Evolutionary conservation across 345 rosid species (phyloP).

Genomic region (Aquilaria malaccensis): DNA sequence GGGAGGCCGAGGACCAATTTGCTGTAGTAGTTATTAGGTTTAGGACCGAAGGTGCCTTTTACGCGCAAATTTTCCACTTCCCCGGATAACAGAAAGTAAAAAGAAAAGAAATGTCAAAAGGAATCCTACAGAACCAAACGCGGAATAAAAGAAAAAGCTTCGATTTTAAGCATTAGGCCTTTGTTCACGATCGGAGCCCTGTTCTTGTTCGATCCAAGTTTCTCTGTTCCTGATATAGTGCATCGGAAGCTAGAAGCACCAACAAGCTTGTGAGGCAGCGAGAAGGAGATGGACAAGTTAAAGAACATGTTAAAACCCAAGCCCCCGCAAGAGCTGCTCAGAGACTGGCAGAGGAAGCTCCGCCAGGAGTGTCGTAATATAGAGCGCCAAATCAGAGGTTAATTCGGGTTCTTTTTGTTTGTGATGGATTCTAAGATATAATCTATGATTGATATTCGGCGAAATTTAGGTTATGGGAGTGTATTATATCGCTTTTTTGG

Average conservation of each 20-base stretch:
- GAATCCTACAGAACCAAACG: neutral
- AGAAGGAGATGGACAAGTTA: conserved; percentile 23
- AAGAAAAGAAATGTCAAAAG: no score
- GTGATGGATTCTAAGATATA: neutral
- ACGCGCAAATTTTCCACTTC: no score
- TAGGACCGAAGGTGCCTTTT: no score
- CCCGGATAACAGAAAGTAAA: no score
- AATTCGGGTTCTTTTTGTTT: conserved; percentile 2
- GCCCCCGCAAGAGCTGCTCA: conserved; percentile 29
- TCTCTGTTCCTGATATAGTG: no score
- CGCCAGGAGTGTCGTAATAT: conserved; percentile 38
- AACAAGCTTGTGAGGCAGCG: neutral
- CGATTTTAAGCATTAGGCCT: conserved; percentile 12
- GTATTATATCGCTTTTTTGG: neutral
- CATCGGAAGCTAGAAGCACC: neutral
- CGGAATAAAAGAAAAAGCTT: conserved; percentile 13
- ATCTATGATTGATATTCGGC: neutral
- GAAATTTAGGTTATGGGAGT: neutral
- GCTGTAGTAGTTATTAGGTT: no score
- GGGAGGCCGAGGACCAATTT: no score
- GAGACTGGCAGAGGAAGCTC: conserved; percentile 43
- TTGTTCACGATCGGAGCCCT: neutral
- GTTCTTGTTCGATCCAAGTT: no score
- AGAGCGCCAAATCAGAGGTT: conserved; percentile 38
- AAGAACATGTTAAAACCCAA: conserved; percentile 32